A percentile compares a stretch with the other conserved stretches of the same genome.
Conservation (phyloP, 345 rosid genomes). For the Turritis glabra region DNA sequence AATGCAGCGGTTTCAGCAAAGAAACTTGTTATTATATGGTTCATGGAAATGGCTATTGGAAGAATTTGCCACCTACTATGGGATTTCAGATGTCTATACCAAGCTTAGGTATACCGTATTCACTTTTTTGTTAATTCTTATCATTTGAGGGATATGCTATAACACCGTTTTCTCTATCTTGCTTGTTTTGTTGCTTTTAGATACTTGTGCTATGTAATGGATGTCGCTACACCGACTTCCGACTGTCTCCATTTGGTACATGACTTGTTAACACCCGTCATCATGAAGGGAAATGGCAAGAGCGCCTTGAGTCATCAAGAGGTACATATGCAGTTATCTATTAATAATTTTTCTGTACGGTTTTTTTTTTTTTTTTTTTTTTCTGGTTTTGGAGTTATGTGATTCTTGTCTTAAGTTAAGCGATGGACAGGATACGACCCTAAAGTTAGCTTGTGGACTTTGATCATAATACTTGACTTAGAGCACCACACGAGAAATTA, state of each 20-base stretch:
- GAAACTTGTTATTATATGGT: slow-evolving; percentile 75
- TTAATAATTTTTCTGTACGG: not conserved
- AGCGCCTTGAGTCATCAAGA: slow-evolving; percentile 93
- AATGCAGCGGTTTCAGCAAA: slow-evolving; percentile 83
- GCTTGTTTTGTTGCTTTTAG: slow-evolving; percentile 44
- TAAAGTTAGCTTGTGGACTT: slow-evolving; percentile 2
- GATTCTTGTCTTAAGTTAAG: slow-evolving; percentile 11
- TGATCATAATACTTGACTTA: slow-evolving; percentile 3
- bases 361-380: not conserved
- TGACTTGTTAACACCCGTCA: slow-evolving; percentile 82
- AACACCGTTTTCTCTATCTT: slow-evolving; percentile 8
- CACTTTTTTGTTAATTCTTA: not conserved
- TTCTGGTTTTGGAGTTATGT: not conserved
- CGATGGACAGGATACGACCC: not conserved
- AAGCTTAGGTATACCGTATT: slow-evolving; percentile 65
- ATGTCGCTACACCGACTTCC: slow-evolving; percentile 96
- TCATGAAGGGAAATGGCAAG: slow-evolving; percentile 82
- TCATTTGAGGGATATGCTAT: slow-evolving; percentile 17
- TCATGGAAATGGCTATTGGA: slow-evolving; percentile 97
- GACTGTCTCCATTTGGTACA: slow-evolving; percentile 87
- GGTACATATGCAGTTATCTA: slow-evolving; percentile 47
- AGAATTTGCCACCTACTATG: slow-evolving; percentile 93
- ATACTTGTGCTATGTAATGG: slow-evolving; percentile 95
- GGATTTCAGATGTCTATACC: slow-evolving; percentile 86
- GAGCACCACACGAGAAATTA: not conserved